Evolutionary conservation across 2,329 filamentous ascomycete genomes (phyloP), one percentile per base, ranked within the genome.

Genomic region (Fusarium concolor): DNA sequence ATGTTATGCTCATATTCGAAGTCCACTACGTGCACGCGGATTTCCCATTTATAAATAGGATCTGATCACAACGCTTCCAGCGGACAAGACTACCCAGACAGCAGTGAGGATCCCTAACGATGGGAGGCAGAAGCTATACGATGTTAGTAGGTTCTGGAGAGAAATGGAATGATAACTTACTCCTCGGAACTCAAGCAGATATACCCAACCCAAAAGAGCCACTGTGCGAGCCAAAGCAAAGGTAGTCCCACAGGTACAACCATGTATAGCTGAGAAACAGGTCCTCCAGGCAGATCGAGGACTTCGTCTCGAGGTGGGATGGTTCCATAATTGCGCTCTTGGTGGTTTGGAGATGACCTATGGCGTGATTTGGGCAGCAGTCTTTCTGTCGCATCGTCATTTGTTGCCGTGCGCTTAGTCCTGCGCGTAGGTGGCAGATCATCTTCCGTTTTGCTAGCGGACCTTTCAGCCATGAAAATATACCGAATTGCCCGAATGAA

Each of bases 151-250:
- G 15, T 33, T 33, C 6, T 10, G 4, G 7, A 33, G 12, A 12
- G 12, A 33, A 1, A 17, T 53, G n/a, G 44, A 10, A 12, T 3
- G 9, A 14, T 8, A 10, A 33, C 50, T 45, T 44, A 53, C 50
- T 61, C 17, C 5, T 45, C 29, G 3, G 43, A 59, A 14, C 54
- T 70, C 1, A 70, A 31, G 14, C 26, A 17, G 17, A 67, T 44
- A 3, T 67, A 70, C 2, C 66, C 67, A 3, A 24, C 12, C 67
- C 67, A 70, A 46, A 70, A 70, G 0, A 70, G 18, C 39, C 54
- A 67, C 18, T 67, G 66, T 3, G 58, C 33, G 18, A 57, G 17
- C 24, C 42, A 67, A 24, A 64, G 41, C 1, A 52, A 0, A 10
- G 17, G 26, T 2, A 70, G 17, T 1, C n/a, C 39, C 24, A 28